Evolutionary conservation across 163 green algal genomes (phyloP).

Genomic region (Coccomyxa subellipsoidea): DNA sequence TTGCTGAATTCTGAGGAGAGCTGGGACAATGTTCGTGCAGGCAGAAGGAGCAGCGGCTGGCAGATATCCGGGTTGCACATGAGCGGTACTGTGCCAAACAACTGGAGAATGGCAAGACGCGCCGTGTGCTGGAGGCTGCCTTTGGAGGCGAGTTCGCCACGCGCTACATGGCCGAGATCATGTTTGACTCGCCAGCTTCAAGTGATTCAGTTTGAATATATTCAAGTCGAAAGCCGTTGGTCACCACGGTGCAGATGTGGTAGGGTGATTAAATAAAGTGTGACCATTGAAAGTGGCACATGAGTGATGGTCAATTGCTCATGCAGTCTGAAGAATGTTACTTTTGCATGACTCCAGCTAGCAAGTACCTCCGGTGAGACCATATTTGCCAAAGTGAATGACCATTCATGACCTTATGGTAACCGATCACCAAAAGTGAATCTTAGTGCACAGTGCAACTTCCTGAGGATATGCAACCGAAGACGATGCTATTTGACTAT

Average conservation of each 20-base stretch:
- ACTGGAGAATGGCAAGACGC: slow-evolving; percentile 76
- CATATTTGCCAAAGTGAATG: not conserved
- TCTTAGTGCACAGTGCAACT: not conserved
- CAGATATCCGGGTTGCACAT: slow-evolving; percentile 47
- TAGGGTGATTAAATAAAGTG: not conserved
- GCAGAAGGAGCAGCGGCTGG: slow-evolving; percentile 19
- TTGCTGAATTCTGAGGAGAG: not conserved
- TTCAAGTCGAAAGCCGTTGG: too few relatives aligned
- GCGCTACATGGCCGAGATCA: slow-evolving; percentile 58
- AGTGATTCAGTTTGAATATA: too few relatives aligned
- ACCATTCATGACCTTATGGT: not conserved
- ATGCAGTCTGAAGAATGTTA: not conserved
- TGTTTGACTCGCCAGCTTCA: slow-evolving; percentile 29
- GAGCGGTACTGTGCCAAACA: slow-evolving; percentile 57
- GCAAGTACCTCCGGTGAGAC: not conserved
- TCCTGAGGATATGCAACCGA: not conserved
- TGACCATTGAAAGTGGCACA: not conserved
- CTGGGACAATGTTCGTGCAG: not conserved
- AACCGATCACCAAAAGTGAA: not conserved
- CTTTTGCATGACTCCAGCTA: not conserved
- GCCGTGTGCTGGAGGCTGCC: slow-evolving; percentile 58
- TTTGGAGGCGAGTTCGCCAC: slow-evolving; percentile 59
- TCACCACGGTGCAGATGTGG: too few relatives aligned
- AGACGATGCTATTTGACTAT: not conserved
- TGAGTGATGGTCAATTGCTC: not conserved